Conservation (phyloP, 371 early-diverging fungal species). For the Rhizopus delemar region DNA sequence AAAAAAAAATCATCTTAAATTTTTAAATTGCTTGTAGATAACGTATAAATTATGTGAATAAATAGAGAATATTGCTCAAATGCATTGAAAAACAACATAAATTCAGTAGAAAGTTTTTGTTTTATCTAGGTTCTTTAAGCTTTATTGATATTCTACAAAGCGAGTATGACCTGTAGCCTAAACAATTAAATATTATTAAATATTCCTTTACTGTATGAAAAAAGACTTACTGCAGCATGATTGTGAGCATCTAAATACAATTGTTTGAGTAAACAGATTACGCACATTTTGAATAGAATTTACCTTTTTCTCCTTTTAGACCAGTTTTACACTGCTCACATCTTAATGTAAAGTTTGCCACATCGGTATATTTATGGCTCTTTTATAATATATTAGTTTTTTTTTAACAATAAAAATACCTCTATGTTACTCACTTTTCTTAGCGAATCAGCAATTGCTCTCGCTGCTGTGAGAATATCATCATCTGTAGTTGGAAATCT, state of each 20-base stretch:
- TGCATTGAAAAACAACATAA: no score
- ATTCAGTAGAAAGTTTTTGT: no score
- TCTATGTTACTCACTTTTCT: slow-evolving; percentile 39
- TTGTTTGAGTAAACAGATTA: neutral
- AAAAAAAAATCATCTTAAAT: no score
- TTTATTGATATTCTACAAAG: slow-evolving; percentile 31
- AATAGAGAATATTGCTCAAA: no score
- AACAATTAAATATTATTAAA: neutral
- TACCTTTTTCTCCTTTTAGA: slow-evolving; percentile 63
- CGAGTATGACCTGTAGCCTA: slow-evolving; percentile 34
- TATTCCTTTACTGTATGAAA: neutral
- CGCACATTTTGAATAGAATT: slow-evolving; percentile 2
- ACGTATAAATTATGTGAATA: no score
- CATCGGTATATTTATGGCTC: slow-evolving; percentile 60
- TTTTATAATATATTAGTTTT: slow-evolving; percentile 13
- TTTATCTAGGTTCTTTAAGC: no score
- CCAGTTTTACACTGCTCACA: slow-evolving; percentile 55
- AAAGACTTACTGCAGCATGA: slow-evolving; percentile 29
- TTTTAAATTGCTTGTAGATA: no score
- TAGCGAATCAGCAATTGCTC: slow-evolving; percentile 40
- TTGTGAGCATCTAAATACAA: slow-evolving; percentile 29
- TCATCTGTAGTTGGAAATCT: slow-evolving; percentile 43
- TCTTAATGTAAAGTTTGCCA: slow-evolving; percentile 59
- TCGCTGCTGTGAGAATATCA: slow-evolving; percentile 40
- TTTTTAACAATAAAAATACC: neutral